phyloP scores from a whole-genome alignment of 2,329 filamentous ascomycete species.

The Coniosporium tulheliwenetii region DNA sequence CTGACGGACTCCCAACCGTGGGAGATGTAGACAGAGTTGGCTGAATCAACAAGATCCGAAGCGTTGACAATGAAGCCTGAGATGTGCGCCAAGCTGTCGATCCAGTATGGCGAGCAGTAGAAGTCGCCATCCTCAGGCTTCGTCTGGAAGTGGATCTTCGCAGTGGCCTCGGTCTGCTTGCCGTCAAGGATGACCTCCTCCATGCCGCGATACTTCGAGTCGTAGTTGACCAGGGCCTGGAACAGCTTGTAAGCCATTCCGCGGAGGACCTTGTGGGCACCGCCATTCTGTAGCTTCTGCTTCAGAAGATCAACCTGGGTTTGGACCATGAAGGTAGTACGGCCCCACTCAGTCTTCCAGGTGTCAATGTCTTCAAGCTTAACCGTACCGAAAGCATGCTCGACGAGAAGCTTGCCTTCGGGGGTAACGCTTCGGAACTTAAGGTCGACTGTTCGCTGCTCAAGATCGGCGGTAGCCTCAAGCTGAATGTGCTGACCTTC shows the following conservation, averaged over 20 bases:
- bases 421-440: slow-evolving; percentile 42
- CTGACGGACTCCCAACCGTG: slow-evolving; percentile 47
- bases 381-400: slow-evolving; percentile 48
- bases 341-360: slow-evolving; percentile 51
- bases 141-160: slow-evolving; percentile 37
- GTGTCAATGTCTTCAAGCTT: slow-evolving; percentile 43
- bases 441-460: slow-evolving; percentile 38
- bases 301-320: slow-evolving; percentile 48
- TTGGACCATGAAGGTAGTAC: slow-evolving; percentile 44
- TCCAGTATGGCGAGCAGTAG: slow-evolving; percentile 43
- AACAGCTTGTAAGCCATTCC: slow-evolving; percentile 67
- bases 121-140: slow-evolving; percentile 38
- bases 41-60: slow-evolving; percentile 41
- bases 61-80: slow-evolving; percentile 46
- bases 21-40: slow-evolving; percentile 44
- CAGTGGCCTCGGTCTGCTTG: slow-evolving; percentile 38
- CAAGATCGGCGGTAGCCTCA: slow-evolving; percentile 42
- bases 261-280: slow-evolving; percentile 56
- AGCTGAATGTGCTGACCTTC: slow-evolving; percentile 45
- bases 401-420: slow-evolving; percentile 40
- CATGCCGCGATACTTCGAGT: slow-evolving; percentile 41
- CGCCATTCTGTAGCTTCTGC: slow-evolving; percentile 46
- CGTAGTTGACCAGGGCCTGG: slow-evolving; percentile 41
- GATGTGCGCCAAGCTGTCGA: slow-evolving; percentile 41
- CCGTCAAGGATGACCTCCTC: slow-evolving; percentile 42